Conservation (phyloP, 139 green algal genomes). For the Pedinophyceae sp. region DNA sequence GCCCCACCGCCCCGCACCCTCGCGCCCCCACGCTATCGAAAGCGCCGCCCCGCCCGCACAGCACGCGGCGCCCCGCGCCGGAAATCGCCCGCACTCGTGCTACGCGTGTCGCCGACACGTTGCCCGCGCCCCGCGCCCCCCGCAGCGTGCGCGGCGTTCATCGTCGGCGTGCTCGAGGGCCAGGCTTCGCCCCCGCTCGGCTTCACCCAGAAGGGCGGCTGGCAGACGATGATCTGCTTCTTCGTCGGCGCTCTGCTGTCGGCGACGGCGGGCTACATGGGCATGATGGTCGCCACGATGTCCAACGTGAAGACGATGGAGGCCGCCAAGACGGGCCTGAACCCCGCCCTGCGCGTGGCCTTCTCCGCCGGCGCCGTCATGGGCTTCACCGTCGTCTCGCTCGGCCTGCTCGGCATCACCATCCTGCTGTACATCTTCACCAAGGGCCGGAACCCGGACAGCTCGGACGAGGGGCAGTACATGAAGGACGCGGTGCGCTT, state of each 20-base stretch:
- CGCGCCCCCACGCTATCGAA: too few species aligned
- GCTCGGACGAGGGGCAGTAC: neutral
- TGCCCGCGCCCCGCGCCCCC: too few species aligned
- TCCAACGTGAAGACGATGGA: conserved; percentile 29
- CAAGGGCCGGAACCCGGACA: neutral
- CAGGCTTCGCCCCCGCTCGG: conserved; percentile 8
- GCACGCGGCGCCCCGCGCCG: conserved; percentile 52
- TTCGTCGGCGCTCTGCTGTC: conserved; percentile 16
- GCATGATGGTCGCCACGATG: conserved; percentile 24
- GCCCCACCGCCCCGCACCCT: too few species aligned
- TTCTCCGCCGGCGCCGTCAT: conserved; percentile 26
- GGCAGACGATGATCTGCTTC: conserved; percentile 22
- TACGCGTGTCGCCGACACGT: too few species aligned
- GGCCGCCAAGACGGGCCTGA: conserved; percentile 14
- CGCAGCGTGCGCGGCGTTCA: conserved; percentile 19
- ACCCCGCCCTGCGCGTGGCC: conserved; percentile 18
- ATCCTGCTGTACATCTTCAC: conserved; percentile 17
- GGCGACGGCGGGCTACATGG: conserved; percentile 17
- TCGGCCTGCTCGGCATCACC: conserved; percentile 22
- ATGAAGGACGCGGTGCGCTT: conserved; percentile 10
- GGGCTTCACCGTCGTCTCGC: conserved; percentile 25
- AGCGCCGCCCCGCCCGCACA: too few species aligned
- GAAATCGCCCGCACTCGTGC: too few species aligned
- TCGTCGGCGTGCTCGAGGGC: conserved; percentile 17
- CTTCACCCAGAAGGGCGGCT: conserved; percentile 7